Base-by-base conservation (phyloP, 176 grass and related monocot species). In the Elaeis guineensis region DNA sequence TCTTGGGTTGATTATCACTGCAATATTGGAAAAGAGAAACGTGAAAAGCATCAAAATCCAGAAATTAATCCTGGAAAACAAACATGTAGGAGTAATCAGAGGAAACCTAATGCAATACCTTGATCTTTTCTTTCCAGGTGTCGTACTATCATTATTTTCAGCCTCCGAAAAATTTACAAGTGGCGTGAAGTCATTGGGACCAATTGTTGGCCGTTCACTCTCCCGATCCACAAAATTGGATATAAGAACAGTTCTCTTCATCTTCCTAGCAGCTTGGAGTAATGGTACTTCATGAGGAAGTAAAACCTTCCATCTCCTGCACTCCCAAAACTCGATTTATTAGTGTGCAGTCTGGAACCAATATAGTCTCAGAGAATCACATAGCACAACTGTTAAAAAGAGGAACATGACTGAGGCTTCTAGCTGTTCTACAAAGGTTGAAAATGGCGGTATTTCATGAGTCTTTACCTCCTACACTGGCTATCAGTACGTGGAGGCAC, bases 171-270 rank as follows among this genome's bases (percentile, higher is more conserved):
- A 55, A 26, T 57, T 72, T 35, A 79, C 61, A 55, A 87, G 61
- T 67, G 81, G 30, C 4, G 69, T 61, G 21, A 97, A 85, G 59
- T 97, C 87, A 44, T 68, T 62, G 19, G 84, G 84, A 56, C 70
- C 60, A 82, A 97, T 91, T 74, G 78, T 75, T 66, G 92, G 87
- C 52, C 87, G 64, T 54, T 97, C 92, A 51, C 73, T 69, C 78
- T 91, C 78, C 68, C 92, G 83, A 73, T 80, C 69, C 61, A 97
- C 92, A 85, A 97, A 97, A 69, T 97, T 97, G 61, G 69, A 76
- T 57, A 85, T 76, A 28, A 97, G 80, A 67, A 87, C 65, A 48
- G 65, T 60, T 74, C 75, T 86, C 81, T 97, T 97, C 57, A 97
- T 72, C 78, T 73, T 73, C 21, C 60, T 77, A 17, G 66, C 70